phyloP scores from a whole-genome alignment of 768 basidiomycete genomes.

The Mycena kentingensis region DNA sequence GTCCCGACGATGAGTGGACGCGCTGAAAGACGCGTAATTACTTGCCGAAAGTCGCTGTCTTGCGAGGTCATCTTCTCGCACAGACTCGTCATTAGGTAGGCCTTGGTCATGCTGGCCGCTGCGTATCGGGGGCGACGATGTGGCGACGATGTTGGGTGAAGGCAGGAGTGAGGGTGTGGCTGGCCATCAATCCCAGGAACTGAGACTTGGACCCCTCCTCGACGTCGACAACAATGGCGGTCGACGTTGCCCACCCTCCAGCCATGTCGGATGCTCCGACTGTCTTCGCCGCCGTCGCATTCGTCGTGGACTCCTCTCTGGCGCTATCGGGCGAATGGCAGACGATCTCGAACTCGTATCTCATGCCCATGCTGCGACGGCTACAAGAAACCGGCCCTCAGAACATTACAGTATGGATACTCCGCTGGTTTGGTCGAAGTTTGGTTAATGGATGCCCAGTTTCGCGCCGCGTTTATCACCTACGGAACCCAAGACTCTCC shows the following conservation, averaged over 20 bases:
- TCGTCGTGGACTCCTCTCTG: constrained; percentile 64
- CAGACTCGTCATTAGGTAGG: constrained; percentile 81
- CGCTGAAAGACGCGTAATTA: constrained; percentile 28
- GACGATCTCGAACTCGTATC: constrained; percentile 46
- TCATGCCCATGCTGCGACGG: constrained; percentile 54
- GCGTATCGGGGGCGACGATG: constrained; percentile 2
- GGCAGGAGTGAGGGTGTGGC: neutral
- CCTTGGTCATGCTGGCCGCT: constrained; percentile 72
- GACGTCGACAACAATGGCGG: too few species aligned
- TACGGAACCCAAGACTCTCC: constrained; percentile 67
- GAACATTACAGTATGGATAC: constrained; percentile 3
- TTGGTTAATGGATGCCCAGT: too few species aligned
- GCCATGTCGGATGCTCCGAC: too few species aligned
- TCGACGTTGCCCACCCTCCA: too few species aligned
- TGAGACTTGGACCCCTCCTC: too few species aligned
- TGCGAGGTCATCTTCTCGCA: constrained; percentile 79
- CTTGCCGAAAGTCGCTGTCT: constrained; percentile 88
- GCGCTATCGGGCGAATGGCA: constrained; percentile 56
- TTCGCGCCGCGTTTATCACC: constrained; percentile 54
- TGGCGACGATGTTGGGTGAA: neutral
- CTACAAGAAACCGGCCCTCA: constrained; percentile 43
- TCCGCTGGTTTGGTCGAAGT: too few species aligned
- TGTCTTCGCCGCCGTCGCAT: constrained; percentile 52
- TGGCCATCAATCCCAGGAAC: too few species aligned
- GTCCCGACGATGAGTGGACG: constrained; percentile 21